Evolutionary conservation across 306 rosid species (phyloP).

Genomic region (Leucaena leucocephala): DNA sequence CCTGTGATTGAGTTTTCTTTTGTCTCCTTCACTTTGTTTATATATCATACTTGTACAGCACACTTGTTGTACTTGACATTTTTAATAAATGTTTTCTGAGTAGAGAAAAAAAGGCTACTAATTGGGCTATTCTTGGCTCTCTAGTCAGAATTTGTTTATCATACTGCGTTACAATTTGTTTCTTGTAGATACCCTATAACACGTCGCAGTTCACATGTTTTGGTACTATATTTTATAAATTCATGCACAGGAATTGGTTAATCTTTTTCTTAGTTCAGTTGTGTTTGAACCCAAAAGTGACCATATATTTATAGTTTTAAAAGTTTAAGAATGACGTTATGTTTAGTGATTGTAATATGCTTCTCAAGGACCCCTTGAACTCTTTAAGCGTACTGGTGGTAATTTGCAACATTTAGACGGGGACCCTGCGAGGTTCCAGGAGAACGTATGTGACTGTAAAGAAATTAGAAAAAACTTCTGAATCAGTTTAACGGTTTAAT

Average conservation of each 20-base stretch:
- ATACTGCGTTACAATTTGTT: not conserved
- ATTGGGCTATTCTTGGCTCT: not conserved
- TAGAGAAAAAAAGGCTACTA: not conserved
- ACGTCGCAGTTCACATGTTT: not conserved
- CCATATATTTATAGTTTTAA: not conserved
- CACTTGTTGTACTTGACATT: not conserved
- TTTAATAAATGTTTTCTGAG: not conserved
- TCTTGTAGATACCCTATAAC: not conserved
- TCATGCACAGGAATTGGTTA: not conserved
- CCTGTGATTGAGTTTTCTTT: not conserved
- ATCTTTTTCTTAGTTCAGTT: not conserved
- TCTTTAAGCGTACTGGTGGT: not conserved
- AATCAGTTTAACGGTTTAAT: not conserved
- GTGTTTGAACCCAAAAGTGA: not conserved
- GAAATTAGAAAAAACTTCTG: conserved; percentile 6
- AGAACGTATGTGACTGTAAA: not conserved
- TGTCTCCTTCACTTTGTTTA: not conserved
- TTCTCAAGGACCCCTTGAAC: not conserved
- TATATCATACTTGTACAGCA: not conserved
- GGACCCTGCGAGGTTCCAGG: not conserved
- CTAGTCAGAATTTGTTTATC: not conserved
- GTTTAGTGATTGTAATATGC: not conserved
- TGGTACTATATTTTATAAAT: not conserved
- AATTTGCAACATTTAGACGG: not conserved
- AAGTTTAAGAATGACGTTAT: not conserved